Evolutionary conservation across 2,329 filamentous ascomycete genomes (phyloP), one percentile per base, ranked within the genome.

Genomic region (Ceratocystis eucalypticola): DNA sequence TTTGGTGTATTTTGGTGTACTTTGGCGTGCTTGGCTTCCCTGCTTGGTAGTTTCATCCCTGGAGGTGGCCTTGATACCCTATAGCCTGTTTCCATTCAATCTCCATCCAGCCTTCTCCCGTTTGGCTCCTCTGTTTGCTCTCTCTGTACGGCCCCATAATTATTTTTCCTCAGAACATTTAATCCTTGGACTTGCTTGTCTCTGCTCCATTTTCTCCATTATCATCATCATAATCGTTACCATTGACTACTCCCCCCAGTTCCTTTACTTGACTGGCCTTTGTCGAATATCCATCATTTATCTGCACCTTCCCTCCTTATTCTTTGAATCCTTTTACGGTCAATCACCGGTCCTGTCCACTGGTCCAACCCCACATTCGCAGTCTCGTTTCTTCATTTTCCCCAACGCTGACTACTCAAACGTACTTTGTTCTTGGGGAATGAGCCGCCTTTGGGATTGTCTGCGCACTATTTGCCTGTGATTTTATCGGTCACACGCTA

Each of bases 401-500:
- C 33, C 62, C 44, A 20, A 37, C 62, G 46, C 17, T 20, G 65
- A 25, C 55, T 33, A 41, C 28, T 44, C n/a, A 62, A 62, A 17
- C 44, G 20, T 62, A 17, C 57, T 53, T 62, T 20, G 37, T 41
- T 50, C 33, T 44, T 7, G 20, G 28, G 28, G 41, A 44, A 53
- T 44, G 55, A 30, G 25, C 30, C 37, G 55, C 65, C 46, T 22
- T 53, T 33, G 46, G 37, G 55, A 63, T 63, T 48, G 25, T 45
- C 45, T 30, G 44, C 61, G 61, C 41, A 63, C 61, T 33, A 30
- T 22, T 17, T 30, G 64, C 53, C 55, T 25, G 37, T 62, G 65
- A 66, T 62, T 66, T 46, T n/a, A 66, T 62, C 59, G 45, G 57
- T 62, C 46, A 61, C 30, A 66, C 45, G 45, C 65, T 61, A 30